These are phyloP conservation scores for Heimioporus punctisporus DNA, from an alignment of 1,284 basidiomycete genomes.

Conservation along the genomic window DNA sequence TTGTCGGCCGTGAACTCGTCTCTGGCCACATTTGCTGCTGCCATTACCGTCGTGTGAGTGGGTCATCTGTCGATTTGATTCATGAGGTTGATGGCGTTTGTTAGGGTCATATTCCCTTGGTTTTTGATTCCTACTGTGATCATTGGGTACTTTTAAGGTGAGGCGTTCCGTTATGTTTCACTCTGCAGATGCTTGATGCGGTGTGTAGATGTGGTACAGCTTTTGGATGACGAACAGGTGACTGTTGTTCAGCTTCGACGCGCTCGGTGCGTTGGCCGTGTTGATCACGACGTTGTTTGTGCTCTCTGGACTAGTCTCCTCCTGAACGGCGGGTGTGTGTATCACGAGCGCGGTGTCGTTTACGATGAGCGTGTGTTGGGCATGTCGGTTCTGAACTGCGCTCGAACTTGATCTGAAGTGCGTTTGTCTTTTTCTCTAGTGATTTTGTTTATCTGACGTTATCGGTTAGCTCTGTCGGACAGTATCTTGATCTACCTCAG, in stretches of 20 bases:
- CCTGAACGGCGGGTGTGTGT: constrained; percentile 84
- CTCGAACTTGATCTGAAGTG: constrained; percentile 42
- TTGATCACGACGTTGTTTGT: constrained; percentile 77
- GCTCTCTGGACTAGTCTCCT: constrained; percentile 62
- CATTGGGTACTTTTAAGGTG: constrained; percentile 59
- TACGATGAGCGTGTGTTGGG: constrained; percentile 66
- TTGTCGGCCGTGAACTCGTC: constrained; percentile 76
- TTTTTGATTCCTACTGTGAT: constrained; percentile 60
- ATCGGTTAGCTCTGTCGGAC: constrained; percentile 74
- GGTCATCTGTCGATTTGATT: neutral
- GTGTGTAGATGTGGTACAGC: constrained; percentile 66
- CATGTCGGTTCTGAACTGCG: constrained; percentile 61
- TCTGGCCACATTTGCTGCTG: constrained; percentile 65
- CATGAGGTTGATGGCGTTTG: neutral
- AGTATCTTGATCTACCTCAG: constrained; percentile 88
- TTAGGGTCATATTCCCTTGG: constrained; percentile 52
- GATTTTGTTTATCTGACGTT: neutral
- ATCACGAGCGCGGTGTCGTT: constrained; percentile 79
- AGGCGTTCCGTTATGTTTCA: neutral
- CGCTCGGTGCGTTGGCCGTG: constrained; percentile 65
- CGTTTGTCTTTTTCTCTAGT: neutral
- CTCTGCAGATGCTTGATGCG: neutral
- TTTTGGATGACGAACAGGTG: constrained; percentile 86
- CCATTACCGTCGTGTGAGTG: constrained; percentile 33
- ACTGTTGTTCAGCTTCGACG: constrained; percentile 78